Percentiles rank a stretch among this genome's conserved stretches.
phyloP scores from a whole-genome alignment of 1,284 basidiomycete species.

The Peniophora sp. region DNA sequence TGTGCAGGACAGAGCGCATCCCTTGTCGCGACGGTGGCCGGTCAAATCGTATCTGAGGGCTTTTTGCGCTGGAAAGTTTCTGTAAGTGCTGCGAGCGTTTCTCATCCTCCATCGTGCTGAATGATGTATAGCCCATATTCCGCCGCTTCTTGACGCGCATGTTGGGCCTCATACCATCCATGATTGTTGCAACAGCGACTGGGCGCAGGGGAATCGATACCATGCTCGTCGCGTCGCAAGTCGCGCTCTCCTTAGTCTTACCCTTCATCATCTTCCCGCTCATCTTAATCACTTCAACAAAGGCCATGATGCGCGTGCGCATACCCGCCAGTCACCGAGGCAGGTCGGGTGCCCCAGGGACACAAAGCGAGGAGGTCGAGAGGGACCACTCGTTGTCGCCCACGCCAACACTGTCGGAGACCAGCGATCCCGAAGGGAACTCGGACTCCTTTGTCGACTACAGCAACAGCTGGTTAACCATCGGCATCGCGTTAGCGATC shows the following conservation, averaged over 20 bases:
- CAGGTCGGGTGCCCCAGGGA: neutral
- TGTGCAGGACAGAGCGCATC: conserved; percentile 89
- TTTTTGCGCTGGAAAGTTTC: conserved; percentile 89
- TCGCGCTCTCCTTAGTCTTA: conserved; percentile 82
- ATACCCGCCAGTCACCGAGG: neutral
- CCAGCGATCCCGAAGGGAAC: neutral
- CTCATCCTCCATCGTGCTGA: conserved; percentile 1
- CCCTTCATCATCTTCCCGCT: conserved; percentile 84
- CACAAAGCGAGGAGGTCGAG: conserved; percentile 16
- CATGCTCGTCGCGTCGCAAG: conserved; percentile 87
- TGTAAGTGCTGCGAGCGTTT: conserved; percentile 34
- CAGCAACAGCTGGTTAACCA: conserved; percentile 51
- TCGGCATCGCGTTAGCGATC: conserved; percentile 47
- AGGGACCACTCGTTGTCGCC: conserved; percentile 27
- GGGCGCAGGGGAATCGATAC: conserved; percentile 74
- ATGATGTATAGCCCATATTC: conserved; percentile 55
- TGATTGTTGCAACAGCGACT: conserved; percentile 70
- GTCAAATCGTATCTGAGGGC: conserved; percentile 90
- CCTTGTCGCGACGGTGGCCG: conserved; percentile 88
- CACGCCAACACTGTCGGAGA: neutral
- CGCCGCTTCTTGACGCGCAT: conserved; percentile 81
- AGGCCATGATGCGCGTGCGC: conserved; percentile 60
- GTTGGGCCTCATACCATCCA: conserved; percentile 80
- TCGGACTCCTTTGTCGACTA: conserved; percentile 22
- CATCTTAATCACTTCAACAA: conserved; percentile 67